phyloP scores from a whole-genome alignment of 2,329 filamentous ascomycete genomes.

The Penicillium sp. region DNA sequence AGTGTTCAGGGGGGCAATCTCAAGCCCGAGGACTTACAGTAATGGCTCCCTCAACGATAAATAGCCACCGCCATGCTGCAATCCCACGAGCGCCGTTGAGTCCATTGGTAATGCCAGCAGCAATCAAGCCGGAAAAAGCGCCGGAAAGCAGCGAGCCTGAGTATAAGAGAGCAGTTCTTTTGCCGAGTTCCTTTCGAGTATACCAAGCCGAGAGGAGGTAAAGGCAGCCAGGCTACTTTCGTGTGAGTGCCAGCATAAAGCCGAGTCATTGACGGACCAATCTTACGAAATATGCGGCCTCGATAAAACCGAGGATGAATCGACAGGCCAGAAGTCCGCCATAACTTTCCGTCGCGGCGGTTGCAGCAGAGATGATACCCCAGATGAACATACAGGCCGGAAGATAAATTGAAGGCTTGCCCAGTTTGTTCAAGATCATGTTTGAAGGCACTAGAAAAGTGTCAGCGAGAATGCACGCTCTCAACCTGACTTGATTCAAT shows the following conservation, averaged over 20 bases:
- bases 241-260: background rate
- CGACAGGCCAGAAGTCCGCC: conserved; percentile 5
- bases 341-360: conserved; percentile 9
- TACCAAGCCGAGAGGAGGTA: conserved; percentile 14
- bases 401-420: background rate
- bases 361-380: background rate
- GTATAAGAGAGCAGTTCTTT: conserved; percentile 10
- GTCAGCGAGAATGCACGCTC: background rate
- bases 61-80: conserved; percentile 13
- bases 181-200: conserved; percentile 14
- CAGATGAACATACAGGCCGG: background rate
- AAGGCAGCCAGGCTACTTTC: conserved; percentile 2
- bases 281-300: conserved; percentile 14
- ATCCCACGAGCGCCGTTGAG: conserved; percentile 10
- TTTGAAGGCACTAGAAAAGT: conserved; percentile 18
- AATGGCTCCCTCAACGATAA: conserved; percentile 36
- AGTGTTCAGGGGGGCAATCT: background rate
- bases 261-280: background rate
- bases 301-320: conserved; percentile 17
- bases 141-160: conserved; percentile 7
- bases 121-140: conserved; percentile 10
- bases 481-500: background rate
- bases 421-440: conserved; percentile 14
- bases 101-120: conserved; percentile 6
- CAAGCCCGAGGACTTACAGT: background rate